A percentile compares a stretch with the other conserved stretches of the same genome.
Conservation (phyloP, 2,329 filamentous ascomycete species). For the Thelonectria rubi region DNA sequence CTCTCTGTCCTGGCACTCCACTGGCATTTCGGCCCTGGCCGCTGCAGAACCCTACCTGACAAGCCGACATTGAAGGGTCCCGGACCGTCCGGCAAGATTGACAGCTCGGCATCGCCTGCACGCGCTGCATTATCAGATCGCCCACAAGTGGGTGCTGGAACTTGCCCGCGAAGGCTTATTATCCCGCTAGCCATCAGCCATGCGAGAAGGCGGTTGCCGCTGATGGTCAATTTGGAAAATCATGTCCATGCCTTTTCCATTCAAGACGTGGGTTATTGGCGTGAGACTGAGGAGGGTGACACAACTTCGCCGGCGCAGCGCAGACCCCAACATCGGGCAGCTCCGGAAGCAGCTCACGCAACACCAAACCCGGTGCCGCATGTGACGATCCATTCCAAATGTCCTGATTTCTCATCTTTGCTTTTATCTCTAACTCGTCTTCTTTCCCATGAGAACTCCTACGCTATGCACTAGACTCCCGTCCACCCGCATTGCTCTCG, state of each 20-base stretch:
- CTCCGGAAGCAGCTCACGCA: slow-evolving; percentile 2
- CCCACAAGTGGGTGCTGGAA: not conserved
- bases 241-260: slow-evolving; percentile 2
- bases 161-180: not conserved
- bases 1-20: no score
- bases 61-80: no score
- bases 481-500: not conserved
- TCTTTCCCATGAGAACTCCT: slow-evolving; percentile 32
- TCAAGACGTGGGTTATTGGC: not conserved
- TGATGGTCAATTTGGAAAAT: not conserved
- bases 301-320: not conserved
- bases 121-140: slow-evolving; percentile 1
- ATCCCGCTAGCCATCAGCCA: not conserved
- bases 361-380: not conserved
- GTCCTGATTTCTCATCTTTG: slow-evolving; percentile 13
- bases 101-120: not conserved
- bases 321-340: not conserved
- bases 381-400: slow-evolving; percentile 8
- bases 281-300: not conserved
- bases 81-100: not conserved
- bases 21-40: no score
- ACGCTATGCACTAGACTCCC: slow-evolving; percentile 31
- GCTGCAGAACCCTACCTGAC: no score
- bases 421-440: slow-evolving; percentile 13
- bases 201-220: not conserved